phyloP scores from a whole-genome alignment of 2,329 filamentous ascomycete species.

The Claviceps maximensis region DNA sequence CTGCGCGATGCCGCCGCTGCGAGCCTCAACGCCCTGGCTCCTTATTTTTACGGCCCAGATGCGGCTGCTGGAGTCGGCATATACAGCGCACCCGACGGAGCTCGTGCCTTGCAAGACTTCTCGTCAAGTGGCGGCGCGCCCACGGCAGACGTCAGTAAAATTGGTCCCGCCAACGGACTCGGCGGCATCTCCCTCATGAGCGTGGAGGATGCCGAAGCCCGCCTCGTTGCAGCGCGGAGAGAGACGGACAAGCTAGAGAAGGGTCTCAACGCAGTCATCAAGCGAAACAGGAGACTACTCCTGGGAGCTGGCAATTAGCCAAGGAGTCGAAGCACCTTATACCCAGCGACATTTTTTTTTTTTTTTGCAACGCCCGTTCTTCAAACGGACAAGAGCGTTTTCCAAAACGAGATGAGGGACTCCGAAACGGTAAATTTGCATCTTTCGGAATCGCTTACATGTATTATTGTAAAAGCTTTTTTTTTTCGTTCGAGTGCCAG shows the following conservation, averaged over 20 bases:
- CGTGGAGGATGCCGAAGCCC: constrained; percentile 49
- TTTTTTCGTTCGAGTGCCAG: too few relatives aligned
- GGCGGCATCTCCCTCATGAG: constrained; percentile 42
- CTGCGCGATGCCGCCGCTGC: constrained; percentile 33
- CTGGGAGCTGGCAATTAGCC: constrained; percentile 21
- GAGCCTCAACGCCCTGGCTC: constrained; percentile 40
- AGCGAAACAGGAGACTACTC: constrained; percentile 44
- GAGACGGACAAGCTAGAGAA: constrained; percentile 52
- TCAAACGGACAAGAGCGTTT: background rate
- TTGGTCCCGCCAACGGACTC: constrained; percentile 15
- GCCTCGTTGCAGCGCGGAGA: constrained; percentile 36
- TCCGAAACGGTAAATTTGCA: too few relatives aligned
- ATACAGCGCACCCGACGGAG: constrained; percentile 25
- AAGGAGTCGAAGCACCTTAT: background rate
- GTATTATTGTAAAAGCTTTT: too few relatives aligned
- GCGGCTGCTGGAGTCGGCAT: constrained; percentile 31
- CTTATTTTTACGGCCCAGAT: constrained; percentile 40
- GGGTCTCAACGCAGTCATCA: constrained; percentile 44
- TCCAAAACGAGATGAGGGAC: too few relatives aligned
- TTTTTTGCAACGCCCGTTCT: background rate
- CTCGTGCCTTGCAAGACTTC: constrained; percentile 22
- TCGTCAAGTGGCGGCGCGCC: constrained; percentile 13
- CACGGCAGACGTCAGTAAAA: constrained; percentile 19
- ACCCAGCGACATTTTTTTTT: too few relatives aligned
- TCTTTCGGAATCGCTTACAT: too few relatives aligned